Base-by-base conservation (phyloP, 352 stramenopile species). In the Globisporangium paroecandrum region DNA sequence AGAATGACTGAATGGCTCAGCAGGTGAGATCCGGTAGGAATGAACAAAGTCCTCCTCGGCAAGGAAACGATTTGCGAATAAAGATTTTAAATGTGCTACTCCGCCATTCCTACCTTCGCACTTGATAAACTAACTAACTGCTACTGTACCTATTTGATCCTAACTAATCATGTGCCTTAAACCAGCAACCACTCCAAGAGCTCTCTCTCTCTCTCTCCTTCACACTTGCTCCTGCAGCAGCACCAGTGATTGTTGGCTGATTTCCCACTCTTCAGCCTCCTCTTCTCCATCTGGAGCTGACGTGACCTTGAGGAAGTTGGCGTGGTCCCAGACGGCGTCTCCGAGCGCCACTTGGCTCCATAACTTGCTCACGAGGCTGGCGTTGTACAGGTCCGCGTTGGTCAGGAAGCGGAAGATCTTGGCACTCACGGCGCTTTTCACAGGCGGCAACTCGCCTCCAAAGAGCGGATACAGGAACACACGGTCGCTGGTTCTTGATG, bases 401-500 rank as follows among this genome's bases (percentile, higher is more conserved):
- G 80, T 85, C 56, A 96, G 80, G 59, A 81, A 94, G 34, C 78
- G 69, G 67, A 91, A 89, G 63, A 96, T 92, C 24, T 69, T 55
- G 0, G 83, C 76, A 34, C 79, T 89, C 51, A 92, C 78, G 12
- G 74, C 73, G 58, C 66, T 83, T 53, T 90, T 81, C 62, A 96
- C 66, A 0, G 88, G 88, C 66, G 83, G 81, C 29, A 89, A 55
- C 4, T 72, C 66, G 9, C 70, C 34, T 29, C 88, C 88, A 74
- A 95, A 95, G 12, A 95, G 72, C 22, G 88, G 88, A 29, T 91
- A 72, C 59, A 95, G 84, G 8, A 91, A 81, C 34, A 91, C 75
- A 0, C 72, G 71, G 10, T 79, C 56, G 4, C 18, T 32, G 13
- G 47, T 12, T 20, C 12, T 34, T 8, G 5, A 34, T 9, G 12